Evolutionary conservation across 1,284 basidiomycete species (phyloP).

Genomic region (Takashimella tepidaria): DNA sequence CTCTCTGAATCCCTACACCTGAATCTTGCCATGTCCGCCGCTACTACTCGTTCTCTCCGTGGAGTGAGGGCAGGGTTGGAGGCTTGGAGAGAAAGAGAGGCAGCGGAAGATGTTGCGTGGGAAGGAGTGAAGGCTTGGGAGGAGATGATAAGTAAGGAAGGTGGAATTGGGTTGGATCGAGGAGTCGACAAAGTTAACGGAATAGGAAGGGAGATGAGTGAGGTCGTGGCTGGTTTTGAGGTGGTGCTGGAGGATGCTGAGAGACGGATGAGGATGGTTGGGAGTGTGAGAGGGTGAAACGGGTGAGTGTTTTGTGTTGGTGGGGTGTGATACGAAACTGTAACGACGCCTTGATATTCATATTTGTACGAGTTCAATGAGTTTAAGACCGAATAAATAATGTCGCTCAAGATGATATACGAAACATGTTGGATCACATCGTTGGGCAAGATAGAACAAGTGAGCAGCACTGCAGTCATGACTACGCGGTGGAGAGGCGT

Average conservation of each 20-base stretch:
- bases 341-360: too few relatives aligned
- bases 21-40: slow-evolving; percentile 1
- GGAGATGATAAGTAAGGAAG: neutral
- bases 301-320: neutral
- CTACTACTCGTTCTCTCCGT: slow-evolving; percentile 4
- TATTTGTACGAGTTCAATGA: too few relatives aligned
- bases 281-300: neutral
- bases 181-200: neutral
- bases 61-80: slow-evolving; percentile 6
- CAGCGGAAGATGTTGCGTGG: slow-evolving; percentile 7
- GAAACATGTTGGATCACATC: too few relatives aligned
- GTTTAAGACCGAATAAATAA: too few relatives aligned
- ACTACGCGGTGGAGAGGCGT: too few relatives aligned
- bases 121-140: slow-evolving; percentile 11
- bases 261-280: slow-evolving; percentile 1
- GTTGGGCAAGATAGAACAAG: too few relatives aligned
- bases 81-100: slow-evolving; percentile 6
- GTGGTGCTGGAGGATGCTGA: slow-evolving; percentile 7
- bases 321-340: too few relatives aligned
- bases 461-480: too few relatives aligned
- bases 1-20: slow-evolving; percentile 1
- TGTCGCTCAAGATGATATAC: too few relatives aligned
- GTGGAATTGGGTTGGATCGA: slow-evolving; percentile 1
- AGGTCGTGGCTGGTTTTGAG: slow-evolving; percentile 12
- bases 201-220: neutral